Evolutionary conservation across 495 filamentous ascomycete genomes (phyloP).

Genomic region (Bombardia bombarda): DNA sequence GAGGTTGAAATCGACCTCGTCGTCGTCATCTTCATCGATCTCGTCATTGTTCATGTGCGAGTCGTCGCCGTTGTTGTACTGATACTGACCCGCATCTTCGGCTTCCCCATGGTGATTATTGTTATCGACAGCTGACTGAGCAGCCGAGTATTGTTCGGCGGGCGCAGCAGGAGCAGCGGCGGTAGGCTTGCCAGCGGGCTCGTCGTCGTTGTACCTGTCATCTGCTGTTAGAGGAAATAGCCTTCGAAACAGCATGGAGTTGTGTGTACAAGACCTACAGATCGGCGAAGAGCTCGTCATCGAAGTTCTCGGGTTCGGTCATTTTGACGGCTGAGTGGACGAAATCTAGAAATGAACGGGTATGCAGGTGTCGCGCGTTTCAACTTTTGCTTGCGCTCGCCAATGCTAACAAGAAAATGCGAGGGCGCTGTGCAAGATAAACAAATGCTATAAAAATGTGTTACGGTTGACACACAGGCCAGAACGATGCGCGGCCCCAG

Average conservation of each 20-base stretch:
- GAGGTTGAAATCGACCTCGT: constrained; percentile 54
- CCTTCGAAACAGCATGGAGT: no score
- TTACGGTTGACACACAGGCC: no score
- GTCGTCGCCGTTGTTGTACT: constrained; percentile 29
- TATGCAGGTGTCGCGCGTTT: no score
- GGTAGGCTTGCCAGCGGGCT: constrained; percentile 40
- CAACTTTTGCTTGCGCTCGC: no score
- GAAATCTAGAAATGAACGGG: no score
- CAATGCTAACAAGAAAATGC: no score
- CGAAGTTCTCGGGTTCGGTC: constrained; percentile 83
- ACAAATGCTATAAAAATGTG: no score
- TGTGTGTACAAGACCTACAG: constrained; percentile 77
- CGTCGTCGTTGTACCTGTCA: constrained; percentile 83
- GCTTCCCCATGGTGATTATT: constrained; percentile 48
- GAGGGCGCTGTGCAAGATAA: no score
- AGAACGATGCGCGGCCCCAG: no score
- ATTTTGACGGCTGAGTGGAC: constrained; percentile 44
- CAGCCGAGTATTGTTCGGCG: constrained; percentile 23
- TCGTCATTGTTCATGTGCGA: constrained; percentile 43
- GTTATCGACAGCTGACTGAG: constrained; percentile 22
- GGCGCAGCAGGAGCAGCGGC: constrained; percentile 25
- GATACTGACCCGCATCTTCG: constrained; percentile 21
- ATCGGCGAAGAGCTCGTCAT: constrained; percentile 98
- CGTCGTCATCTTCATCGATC: constrained; percentile 57
- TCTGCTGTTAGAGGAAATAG: no score